Conservation (phyloP, 768 basidiomycete species). For the Tricholoma bakamatsutake region DNA sequence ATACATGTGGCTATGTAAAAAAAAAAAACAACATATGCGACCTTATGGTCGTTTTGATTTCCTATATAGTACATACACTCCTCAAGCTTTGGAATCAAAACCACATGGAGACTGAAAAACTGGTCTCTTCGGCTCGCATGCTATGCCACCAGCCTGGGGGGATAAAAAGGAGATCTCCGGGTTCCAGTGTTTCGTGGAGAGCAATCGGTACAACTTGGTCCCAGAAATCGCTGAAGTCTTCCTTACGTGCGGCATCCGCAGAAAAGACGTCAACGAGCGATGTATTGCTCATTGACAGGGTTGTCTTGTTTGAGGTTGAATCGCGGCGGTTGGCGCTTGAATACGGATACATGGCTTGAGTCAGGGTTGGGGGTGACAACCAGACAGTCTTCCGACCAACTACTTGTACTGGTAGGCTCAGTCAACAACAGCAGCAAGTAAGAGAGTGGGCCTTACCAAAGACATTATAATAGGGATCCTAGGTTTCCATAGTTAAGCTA, state of each 20-base stretch:
- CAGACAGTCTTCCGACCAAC: conserved; percentile 88
- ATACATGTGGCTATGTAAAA: neutral
- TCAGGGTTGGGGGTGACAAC: conserved; percentile 70
- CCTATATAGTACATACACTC: neutral
- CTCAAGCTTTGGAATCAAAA: conserved; percentile 40
- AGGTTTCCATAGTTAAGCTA: neutral
- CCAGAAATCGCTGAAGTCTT: conserved; percentile 49
- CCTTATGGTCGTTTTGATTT: neutral
- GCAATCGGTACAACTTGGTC: conserved; percentile 53
- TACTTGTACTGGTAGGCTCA: conserved; percentile 62
- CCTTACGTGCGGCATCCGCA: conserved; percentile 10
- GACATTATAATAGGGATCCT: conserved; percentile 94
- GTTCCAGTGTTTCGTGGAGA: conserved; percentile 54
- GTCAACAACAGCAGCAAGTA: conserved; percentile 6
- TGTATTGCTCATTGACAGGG: conserved; percentile 70
- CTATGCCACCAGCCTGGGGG: conserved; percentile 96
- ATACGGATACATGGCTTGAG: conserved; percentile 56
- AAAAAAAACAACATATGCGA: neutral
- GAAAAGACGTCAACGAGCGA: conserved; percentile 77
- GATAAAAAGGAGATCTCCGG: conserved; percentile 86
- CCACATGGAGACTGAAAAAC: conserved; percentile 91
- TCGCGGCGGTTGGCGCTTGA: conserved; percentile 24
- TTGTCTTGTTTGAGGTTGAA: conserved; percentile 31
- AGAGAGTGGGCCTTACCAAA: conserved; percentile 48
- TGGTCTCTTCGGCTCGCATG: conserved; percentile 75